phyloP scores from a whole-genome alignment of 257 asterid genomes.

The Fraxinus pennsylvanica region DNA sequence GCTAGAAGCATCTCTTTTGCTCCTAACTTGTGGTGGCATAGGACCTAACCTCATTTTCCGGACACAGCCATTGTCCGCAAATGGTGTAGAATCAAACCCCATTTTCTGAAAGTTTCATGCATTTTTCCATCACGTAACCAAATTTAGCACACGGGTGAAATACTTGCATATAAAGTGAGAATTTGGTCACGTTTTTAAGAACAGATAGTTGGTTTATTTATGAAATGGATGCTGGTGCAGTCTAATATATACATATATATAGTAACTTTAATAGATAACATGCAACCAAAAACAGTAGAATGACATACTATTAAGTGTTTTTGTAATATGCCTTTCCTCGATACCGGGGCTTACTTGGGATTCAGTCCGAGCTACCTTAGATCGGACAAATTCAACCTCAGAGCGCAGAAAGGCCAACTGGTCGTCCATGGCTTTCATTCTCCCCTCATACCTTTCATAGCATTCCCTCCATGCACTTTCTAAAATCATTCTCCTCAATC shows the following conservation, averaged over 20 bases:
- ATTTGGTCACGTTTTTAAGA: not conserved
- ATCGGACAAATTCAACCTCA: not conserved
- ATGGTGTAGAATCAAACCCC: not conserved
- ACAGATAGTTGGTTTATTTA: not conserved
- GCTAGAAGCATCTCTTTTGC: not conserved
- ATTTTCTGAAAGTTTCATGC: not conserved
- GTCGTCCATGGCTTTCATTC: not conserved
- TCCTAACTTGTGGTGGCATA: not conserved
- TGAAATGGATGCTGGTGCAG: too few relatives aligned
- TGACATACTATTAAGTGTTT: not conserved
- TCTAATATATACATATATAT: not conserved
- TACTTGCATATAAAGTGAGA: not conserved
- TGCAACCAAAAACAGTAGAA: not conserved
- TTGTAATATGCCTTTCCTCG: not conserved
- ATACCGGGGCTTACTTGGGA: not conserved
- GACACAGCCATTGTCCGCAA: not conserved
- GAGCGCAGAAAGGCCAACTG: not conserved
- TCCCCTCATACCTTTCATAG: not conserved
- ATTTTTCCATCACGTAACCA: not conserved
- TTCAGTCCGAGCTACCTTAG: not conserved
- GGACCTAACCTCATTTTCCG: not conserved
- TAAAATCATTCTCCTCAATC: not conserved
- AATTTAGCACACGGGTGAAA: not conserved
- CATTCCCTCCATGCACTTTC: conserved; percentile 2
- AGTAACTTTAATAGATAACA: not conserved